A percentile compares a stretch with the other conserved stretches of the same genome.
phyloP scores from a whole-genome alignment of 2,329 filamentous ascomycete species.

The Ceratocystiopsis minuta region DNA sequence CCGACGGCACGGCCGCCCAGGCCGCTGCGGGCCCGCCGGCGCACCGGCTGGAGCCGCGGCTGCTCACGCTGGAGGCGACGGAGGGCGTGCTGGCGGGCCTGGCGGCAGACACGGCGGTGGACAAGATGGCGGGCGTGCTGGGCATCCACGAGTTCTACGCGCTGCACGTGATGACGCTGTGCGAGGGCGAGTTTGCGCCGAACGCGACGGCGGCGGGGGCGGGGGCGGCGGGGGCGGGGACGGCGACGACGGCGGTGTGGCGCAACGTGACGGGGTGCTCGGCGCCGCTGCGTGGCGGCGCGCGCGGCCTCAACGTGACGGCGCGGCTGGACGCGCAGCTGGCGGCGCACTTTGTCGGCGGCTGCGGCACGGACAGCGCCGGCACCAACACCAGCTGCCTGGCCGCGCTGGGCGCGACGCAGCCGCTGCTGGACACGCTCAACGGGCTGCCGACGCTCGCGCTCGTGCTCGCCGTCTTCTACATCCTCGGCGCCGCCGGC shows the following conservation, averaged over 20 bases:
- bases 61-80: constrained; percentile 8
- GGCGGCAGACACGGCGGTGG: constrained; percentile 9
- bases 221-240: constrained; percentile 14
- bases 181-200: constrained; percentile 15
- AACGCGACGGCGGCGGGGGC: constrained; percentile 10
- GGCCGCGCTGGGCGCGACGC: constrained; percentile 25
- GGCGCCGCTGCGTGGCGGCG: constrained; percentile 7
- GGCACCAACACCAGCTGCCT: constrained; percentile 17
- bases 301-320: constrained; percentile 23
- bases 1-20: not conserved
- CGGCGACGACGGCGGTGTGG: constrained; percentile 8
- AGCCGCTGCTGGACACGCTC: constrained; percentile 27
- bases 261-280: constrained; percentile 14
- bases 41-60: constrained; percentile 2
- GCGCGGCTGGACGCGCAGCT: constrained; percentile 28
- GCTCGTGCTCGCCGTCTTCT: constrained; percentile 29
- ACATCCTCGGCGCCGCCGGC: constrained; percentile 24
- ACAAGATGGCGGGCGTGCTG: constrained; percentile 12
- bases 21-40: not conserved
- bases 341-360: constrained; percentile 21
- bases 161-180: constrained; percentile 15
- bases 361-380: constrained; percentile 5
- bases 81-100: constrained; percentile 10
- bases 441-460: constrained; percentile 31
- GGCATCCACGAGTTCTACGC: constrained; percentile 18